Percentiles rank a stretch among this genome's conserved stretches.
These are phyloP conservation scores for Solanum bulbocastanum DNA, from an alignment of 257 asterid genomes.

Conservation along the genomic window DNA sequence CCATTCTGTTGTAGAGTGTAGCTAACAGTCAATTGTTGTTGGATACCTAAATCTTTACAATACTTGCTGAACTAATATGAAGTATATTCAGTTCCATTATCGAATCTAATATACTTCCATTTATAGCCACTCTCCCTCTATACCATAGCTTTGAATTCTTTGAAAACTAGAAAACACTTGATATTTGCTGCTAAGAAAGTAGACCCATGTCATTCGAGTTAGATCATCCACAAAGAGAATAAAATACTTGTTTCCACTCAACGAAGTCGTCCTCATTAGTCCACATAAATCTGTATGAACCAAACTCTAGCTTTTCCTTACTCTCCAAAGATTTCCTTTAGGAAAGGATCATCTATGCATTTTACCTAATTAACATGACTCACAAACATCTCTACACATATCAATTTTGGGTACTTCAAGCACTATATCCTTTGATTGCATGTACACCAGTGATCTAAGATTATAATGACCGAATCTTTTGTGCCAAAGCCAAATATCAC, in stretches of 20 bases:
- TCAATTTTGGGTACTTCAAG: neutral
- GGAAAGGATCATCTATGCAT: neutral
- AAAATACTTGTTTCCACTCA: neutral
- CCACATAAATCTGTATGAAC: neutral
- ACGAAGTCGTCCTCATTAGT: neutral
- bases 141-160: neutral
- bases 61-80: neutral
- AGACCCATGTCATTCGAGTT: neutral
- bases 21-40: neutral
- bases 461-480: no score
- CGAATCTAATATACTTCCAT: neutral
- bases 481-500: no score
- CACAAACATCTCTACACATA: neutral
- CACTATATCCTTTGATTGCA: no score
- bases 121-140: neutral
- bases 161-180: neutral
- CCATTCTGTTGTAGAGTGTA: neutral
- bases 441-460: neutral
- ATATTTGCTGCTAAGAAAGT: neutral
- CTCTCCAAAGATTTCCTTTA: neutral
- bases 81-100: neutral
- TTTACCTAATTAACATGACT: neutral
- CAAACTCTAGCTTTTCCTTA: neutral
- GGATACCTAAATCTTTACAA: no score
- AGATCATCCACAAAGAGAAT: neutral